phyloP scores from a whole-genome alignment of 139 green algal species.

The Yamagishiella unicocca region DNA sequence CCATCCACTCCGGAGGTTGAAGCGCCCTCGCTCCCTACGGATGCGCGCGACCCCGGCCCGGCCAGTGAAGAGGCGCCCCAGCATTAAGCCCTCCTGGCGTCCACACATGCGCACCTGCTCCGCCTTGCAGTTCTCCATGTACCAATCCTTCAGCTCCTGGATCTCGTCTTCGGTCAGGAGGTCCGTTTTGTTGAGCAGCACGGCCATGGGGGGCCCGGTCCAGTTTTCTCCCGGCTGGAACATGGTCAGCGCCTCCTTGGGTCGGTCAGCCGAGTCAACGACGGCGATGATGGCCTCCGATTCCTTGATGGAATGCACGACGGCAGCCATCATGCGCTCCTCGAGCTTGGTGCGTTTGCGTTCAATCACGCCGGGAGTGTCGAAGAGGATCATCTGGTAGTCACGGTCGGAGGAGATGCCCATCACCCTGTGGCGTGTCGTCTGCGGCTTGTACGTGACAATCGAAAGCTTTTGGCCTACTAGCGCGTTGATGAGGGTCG shows the following conservation, averaged over 20 bases:
- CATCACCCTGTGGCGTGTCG: constrained; percentile 94
- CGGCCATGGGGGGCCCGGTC: constrained; percentile 79
- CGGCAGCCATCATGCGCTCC: constrained; percentile 92
- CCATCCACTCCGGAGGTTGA: too few species aligned
- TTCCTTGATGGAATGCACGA: constrained; percentile 81
- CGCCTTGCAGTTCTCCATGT: constrained; percentile 52
- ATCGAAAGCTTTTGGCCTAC: constrained; percentile 96
- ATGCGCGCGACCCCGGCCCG: too few species aligned
- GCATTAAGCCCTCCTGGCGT: too few species aligned
- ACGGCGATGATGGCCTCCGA: constrained; percentile 80
- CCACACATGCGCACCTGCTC: constrained; percentile 61
- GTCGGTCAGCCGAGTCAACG: constrained; percentile 50
- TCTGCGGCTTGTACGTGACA: constrained; percentile 95
- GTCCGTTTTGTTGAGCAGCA: constrained; percentile 92
- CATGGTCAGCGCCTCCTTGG: constrained; percentile 77
- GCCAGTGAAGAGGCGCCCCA: too few species aligned
- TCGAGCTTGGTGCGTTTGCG: constrained; percentile 88
- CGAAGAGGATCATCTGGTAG: constrained; percentile 92
- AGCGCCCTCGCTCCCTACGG: too few species aligned
- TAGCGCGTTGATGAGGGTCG: constrained; percentile 94
- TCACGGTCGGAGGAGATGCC: constrained; percentile 84
- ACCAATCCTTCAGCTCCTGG: constrained; percentile 69
- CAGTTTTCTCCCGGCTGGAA: constrained; percentile 74
- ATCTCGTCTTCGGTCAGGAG: constrained; percentile 63
- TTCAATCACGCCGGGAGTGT: constrained; percentile 93